Percentiles rank a stretch among this genome's conserved stretches.
Evolutionary conservation across 768 basidiomycete species (phyloP).

Genomic region (Gautieria morchelliformis): DNA sequence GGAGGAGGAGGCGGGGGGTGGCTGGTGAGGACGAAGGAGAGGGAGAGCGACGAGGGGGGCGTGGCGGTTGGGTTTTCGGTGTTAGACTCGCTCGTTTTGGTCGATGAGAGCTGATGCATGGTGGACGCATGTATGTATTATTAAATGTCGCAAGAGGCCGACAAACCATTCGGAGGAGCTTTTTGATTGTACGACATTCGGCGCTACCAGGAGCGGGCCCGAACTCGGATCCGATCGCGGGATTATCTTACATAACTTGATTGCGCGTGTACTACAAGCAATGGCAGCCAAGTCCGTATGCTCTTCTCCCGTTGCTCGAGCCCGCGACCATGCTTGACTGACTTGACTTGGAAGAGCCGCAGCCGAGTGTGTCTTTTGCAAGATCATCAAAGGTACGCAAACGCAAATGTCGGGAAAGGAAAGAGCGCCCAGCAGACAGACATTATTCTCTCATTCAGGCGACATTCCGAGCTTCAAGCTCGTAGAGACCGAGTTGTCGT

Average conservation of each 20-base stretch:
- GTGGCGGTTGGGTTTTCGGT: slow-evolving; percentile 78
- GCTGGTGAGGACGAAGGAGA: slow-evolving; percentile 82
- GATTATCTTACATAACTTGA: no score
- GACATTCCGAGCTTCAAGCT: slow-evolving; percentile 88
- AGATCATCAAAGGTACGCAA: slow-evolving; percentile 73
- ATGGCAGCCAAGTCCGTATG: no score
- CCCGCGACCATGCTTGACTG: not conserved
- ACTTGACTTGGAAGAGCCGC: slow-evolving; percentile 32
- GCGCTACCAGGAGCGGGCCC: no score
- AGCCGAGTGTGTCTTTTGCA: slow-evolving; percentile 83
- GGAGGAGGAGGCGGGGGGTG: slow-evolving; percentile 69
- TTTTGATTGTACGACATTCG: no score
- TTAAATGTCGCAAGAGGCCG: no score
- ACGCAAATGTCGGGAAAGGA: no score
- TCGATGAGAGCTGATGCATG: slow-evolving; percentile 21
- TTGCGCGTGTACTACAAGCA: no score
- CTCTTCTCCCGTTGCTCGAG: no score
- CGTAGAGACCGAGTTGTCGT: slow-evolving; percentile 65
- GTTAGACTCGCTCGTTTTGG: slow-evolving; percentile 57
- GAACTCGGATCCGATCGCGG: no score
- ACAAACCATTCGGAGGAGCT: no score
- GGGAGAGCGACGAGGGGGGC: slow-evolving; percentile 87
- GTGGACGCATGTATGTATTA: no score
- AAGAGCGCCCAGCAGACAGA: not conserved
- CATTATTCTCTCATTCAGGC: slow-evolving; percentile 33